Base-by-base conservation (phyloP, 1,284 basidiomycete species). In the Ustilago hordei region DNA sequence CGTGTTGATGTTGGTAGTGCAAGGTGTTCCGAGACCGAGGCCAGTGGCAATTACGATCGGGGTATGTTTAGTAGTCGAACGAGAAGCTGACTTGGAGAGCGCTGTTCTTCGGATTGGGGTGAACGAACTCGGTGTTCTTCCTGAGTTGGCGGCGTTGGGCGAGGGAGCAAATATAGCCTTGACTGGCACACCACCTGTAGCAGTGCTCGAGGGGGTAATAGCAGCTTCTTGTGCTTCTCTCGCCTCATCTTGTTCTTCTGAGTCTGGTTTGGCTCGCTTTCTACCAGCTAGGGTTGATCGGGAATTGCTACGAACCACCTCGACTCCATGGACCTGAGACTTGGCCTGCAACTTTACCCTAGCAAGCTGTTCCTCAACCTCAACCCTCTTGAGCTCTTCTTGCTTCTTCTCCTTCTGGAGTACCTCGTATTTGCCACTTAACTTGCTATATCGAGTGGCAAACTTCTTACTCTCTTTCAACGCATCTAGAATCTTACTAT, bases 401-500 rank as follows among this genome's bases (percentile, higher is more conserved):
- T 1, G 41, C 23, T 32, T 38, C 41, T 61, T 17, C 48, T 75
- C 59, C 9, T 13, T 23, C 35, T 78, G 73, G 23, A 72, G 2
- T n/a, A n/a, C 53, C 39, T 77, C 75, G 19, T 69, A 61, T 53
- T 54, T 57, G 2, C 47, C 64, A 31, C 35, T 45, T 3, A 81
- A 17, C 55, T 72, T 67, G 34, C 36, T 66, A 35, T 72, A 70
- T 9, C 77, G 28, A 8, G 71, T 67, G 2, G 65, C 56, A 45
- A 63, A 74, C 58, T 76, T 78, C 48, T 82, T 84, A 45, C 70
- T 69, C 39, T 84, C 77, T 58, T 81, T 81, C 38, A 82, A 61
- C 15, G 75, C 78, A 3, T 64, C 65, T 2, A 84, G 60, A 31
- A 82, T 79, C 60, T 82, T 80, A n/a, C 56, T 56, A 47, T 84